phyloP scores from a whole-genome alignment of 345 rosid genomes.

The Hibiscus syriacus region DNA sequence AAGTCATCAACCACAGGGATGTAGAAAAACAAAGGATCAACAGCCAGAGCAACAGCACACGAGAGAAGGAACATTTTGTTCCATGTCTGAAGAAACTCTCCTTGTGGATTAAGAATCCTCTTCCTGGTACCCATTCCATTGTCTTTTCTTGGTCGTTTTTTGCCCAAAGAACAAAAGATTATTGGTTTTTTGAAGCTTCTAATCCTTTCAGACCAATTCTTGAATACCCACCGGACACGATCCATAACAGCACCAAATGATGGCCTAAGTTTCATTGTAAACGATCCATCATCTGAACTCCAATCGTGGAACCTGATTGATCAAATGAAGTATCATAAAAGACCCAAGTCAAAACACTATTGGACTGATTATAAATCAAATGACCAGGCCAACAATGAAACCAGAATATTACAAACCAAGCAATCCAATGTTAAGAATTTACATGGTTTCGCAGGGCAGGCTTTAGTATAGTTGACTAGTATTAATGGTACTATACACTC shows the following conservation, averaged over 20 bases:
- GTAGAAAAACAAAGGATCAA: constrained; percentile 77
- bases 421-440: too few species aligned
- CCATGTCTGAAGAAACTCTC: constrained; percentile 52
- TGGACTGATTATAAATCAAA: background rate
- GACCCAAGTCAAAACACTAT: background rate
- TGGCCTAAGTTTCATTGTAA: constrained; percentile 18
- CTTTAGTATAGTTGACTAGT: too few species aligned
- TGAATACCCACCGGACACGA: constrained; percentile 26
- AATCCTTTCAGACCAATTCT: constrained; percentile 43
- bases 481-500: background rate
- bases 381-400: too few species aligned
- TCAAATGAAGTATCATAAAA: background rate
- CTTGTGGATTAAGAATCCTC: constrained; percentile 59
- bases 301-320: constrained; percentile 41
- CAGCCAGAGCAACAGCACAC: constrained; percentile 50
- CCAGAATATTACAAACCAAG: too few species aligned
- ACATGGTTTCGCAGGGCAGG: too few species aligned
- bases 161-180: background rate
- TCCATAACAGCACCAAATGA: constrained; percentile 22
- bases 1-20: constrained; percentile 42
- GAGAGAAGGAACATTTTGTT: constrained; percentile 51
- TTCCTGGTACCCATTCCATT: constrained; percentile 10
- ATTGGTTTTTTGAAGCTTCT: constrained; percentile 36
- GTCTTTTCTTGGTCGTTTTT: constrained; percentile 11
- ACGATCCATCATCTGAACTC: constrained; percentile 26